These are phyloP conservation scores for Oryza brachyantha DNA, from an alignment of 176 grass and related monocot species.

Conservation along the genomic window DNA sequence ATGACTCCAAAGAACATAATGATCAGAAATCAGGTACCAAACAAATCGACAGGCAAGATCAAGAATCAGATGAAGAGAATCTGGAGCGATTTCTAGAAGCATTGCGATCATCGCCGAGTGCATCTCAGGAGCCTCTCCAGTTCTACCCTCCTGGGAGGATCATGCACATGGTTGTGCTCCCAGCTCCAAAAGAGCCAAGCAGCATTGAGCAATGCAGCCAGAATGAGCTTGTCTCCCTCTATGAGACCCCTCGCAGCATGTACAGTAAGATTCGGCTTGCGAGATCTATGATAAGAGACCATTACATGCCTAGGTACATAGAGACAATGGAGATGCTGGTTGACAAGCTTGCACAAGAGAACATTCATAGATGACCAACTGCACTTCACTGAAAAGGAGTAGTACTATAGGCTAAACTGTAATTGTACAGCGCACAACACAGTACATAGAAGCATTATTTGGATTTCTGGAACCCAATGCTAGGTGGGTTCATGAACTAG, in stretches of 20 bases:
- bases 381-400: background rate
- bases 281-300: slow-evolving; percentile 58
- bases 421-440: background rate
- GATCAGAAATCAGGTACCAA: background rate
- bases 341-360: slow-evolving; percentile 37
- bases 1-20: background rate
- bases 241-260: slow-evolving; percentile 53
- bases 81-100: slow-evolving; percentile 12
- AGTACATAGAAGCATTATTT: background rate
- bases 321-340: slow-evolving; percentile 67
- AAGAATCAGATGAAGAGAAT: slow-evolving; percentile 26
- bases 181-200: background rate
- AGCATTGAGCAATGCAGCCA: background rate
- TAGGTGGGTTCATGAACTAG: background rate
- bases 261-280: slow-evolving; percentile 58
- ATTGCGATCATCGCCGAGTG: background rate
- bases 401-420: background rate
- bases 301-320: slow-evolving; percentile 76
- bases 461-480: background rate
- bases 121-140: slow-evolving; percentile 14
- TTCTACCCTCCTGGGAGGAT: slow-evolving; percentile 80
- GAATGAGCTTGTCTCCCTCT: slow-evolving; percentile 39
- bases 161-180: slow-evolving; percentile 73
- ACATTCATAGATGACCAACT: background rate
- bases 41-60: slow-evolving; percentile 1